Conservation (phyloP, 2,329 filamentous ascomycete species). For the Xylaria multiplex region DNA sequence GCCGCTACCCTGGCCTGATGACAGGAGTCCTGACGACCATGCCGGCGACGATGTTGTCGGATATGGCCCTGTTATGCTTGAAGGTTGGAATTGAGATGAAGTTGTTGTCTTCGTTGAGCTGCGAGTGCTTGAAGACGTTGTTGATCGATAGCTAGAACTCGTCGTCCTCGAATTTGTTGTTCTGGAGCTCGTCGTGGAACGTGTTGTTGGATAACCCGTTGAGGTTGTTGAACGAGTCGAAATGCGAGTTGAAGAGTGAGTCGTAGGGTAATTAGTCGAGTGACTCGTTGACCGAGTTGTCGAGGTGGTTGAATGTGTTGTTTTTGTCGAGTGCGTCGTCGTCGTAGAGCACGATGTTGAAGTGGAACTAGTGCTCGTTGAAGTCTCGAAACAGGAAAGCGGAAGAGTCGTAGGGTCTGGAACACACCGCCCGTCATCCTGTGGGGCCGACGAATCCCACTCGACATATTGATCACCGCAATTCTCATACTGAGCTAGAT, state of each 20-base stretch:
- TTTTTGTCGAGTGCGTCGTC: slow-evolving; percentile 13
- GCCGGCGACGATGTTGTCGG: neutral
- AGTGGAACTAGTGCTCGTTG: slow-evolving; percentile 17
- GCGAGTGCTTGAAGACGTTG: slow-evolving; percentile 9
- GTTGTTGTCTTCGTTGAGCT: slow-evolving; percentile 15
- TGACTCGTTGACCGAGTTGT: slow-evolving; percentile 3
- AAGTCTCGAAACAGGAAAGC: slow-evolving; percentile 23
- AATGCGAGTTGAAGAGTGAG: slow-evolving; percentile 7
- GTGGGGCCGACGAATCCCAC: slow-evolving; percentile 24
- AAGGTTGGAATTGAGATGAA: neutral
- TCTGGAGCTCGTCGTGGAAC: slow-evolving; percentile 4
- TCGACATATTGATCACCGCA: slow-evolving; percentile 34
- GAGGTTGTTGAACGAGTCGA: slow-evolving; percentile 19
- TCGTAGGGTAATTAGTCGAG: slow-evolving; percentile 13
- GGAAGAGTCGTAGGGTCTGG: slow-evolving; percentile 20
- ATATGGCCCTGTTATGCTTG: slow-evolving; percentile 9
- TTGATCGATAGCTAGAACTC: slow-evolving; percentile 2
- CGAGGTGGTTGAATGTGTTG: slow-evolving; percentile 10
- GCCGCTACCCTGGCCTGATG: neutral
- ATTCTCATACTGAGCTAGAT: slow-evolving; percentile 39
- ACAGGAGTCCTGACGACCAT: slow-evolving; percentile 23
- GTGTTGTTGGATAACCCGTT: neutral
- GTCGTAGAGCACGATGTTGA: slow-evolving; percentile 18
- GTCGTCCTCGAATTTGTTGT: slow-evolving; percentile 5
- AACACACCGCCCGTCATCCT: slow-evolving; percentile 30